Base-by-base conservation (phyloP, 495 filamentous ascomycete genomes). In the Mytilinidion resinicola region DNA sequence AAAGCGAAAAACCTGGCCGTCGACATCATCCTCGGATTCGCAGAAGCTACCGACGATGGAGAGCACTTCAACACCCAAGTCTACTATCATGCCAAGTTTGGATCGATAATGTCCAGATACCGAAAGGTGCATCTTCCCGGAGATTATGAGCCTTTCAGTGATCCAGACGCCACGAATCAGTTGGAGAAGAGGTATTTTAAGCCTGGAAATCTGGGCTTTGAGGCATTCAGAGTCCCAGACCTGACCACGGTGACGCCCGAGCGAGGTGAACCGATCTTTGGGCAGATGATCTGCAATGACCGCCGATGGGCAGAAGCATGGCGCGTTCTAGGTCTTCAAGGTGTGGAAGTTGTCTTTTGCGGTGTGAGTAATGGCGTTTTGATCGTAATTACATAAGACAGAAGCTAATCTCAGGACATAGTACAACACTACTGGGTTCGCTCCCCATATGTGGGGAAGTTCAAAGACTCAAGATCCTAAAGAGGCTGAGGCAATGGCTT, bases 201-300 rank as follows among this genome's bases (percentile, higher is more conserved):
- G 42, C 72, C 73, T 9, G 76, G 75, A 3, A 66, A 78, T 51
- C 63, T 78, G 41, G 76, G 77, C 3, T 80, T 77, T 59, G 62
- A 73, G 52, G 76, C 76, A 8, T 80, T 80, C 58, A 67, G 77
- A 15, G 74, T 71, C 7, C 75, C 77, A 2, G 73, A 69, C 20
- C 65, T 80, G 19, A 57, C 74, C 7, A 21, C 38, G 12, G 61
- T 50, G 41, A 38, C 51, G 25, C 43, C 25, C 8, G 54, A 65
- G 12, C 20, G 44, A 14, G 72, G 73, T 3, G 74, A 78, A 60
- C 77, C 77, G 0, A 76, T 80, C 33, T 56, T 78, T 38, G 77
- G 77, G 1, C 77, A 78, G 75, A 69, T 78, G 69, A 77, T 78
- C 56, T 78, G 77, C 66, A 80, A 78, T 53, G 77, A 78, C 59